Evolutionary conservation across 2,329 filamentous ascomycete species (phyloP).

Genomic region (Diplodia mutila): DNA sequence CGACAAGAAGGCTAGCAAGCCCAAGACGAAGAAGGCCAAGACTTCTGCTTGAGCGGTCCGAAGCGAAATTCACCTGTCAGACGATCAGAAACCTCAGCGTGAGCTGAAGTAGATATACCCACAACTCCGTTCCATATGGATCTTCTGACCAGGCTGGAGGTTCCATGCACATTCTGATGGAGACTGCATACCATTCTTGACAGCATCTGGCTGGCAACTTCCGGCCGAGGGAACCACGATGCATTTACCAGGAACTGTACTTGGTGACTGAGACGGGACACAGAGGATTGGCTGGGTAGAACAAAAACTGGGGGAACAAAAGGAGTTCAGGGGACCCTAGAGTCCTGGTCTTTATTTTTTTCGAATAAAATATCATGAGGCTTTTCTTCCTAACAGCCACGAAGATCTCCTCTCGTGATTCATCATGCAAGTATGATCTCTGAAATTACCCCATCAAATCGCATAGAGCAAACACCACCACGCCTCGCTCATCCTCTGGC

Average conservation of each 20-base stretch:
- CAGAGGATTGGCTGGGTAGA: background rate
- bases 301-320: constrained; percentile 4
- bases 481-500: background rate
- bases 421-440: background rate
- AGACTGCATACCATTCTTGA: background rate
- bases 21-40: constrained; percentile 23
- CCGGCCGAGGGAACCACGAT: background rate
- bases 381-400: background rate
- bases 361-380: constrained; percentile 7
- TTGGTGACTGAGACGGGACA: background rate
- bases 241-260: background rate
- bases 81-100: background rate
- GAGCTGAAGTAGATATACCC: background rate
- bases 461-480: background rate
- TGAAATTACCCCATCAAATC: background rate
- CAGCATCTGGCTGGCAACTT: background rate
- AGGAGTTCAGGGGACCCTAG: constrained; percentile 6
- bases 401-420: background rate
- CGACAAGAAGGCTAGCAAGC: constrained; percentile 23
- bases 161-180: background rate
- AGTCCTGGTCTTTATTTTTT: constrained; percentile 8
- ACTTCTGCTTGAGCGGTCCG: background rate
- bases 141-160: background rate
- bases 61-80: background rate
- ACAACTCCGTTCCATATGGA: background rate